Percentiles rank a stretch among this genome's conserved stretches.
Evolutionary conservation across 148 eudicot species (phyloP).

Genomic region (Drosera capensis): DNA sequence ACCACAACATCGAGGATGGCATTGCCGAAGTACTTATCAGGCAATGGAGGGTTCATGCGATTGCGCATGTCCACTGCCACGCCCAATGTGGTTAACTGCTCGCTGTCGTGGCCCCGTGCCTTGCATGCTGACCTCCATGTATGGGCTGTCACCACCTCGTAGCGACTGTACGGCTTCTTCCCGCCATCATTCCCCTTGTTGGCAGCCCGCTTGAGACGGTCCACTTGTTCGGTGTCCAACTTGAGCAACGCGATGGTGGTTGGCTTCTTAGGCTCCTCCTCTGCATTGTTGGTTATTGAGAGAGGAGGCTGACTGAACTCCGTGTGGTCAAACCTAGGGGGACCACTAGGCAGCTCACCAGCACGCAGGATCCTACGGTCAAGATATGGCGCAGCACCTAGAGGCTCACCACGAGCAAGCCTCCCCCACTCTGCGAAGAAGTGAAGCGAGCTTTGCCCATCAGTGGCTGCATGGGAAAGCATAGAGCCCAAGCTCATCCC

Average conservation of each 20-base stretch:
- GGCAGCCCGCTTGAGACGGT: constrained; percentile 12
- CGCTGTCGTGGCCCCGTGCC: constrained; percentile 13
- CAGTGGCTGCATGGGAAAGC: constrained; percentile 22
- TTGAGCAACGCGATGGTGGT: constrained; percentile 10
- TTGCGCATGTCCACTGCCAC: constrained; percentile 14
- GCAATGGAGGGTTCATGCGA: constrained; percentile 23
- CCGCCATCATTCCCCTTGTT: background rate
- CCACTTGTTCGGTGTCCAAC: constrained; percentile 12
- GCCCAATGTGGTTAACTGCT: constrained; percentile 16
- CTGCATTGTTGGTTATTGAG: constrained; percentile 4
- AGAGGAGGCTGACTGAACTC: constrained; percentile 7
- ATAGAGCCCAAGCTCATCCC: constrained; percentile 21
- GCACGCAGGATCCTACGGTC: constrained; percentile 11
- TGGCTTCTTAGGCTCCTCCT: constrained; percentile 16
- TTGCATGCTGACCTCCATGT: constrained; percentile 26
- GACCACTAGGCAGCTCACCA: background rate
- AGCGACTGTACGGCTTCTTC: constrained; percentile 11
- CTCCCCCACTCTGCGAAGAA: constrained; percentile 31
- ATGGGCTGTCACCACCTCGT: constrained; percentile 23
- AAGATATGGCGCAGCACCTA: constrained; percentile 12
- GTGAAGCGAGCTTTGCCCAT: constrained; percentile 26
- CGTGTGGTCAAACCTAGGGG: background rate
- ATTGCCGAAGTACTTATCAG: constrained; percentile 21
- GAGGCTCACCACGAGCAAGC: constrained; percentile 21
- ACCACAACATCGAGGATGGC: constrained; percentile 21